A percentile compares a stretch with the other conserved stretches of the same genome.
phyloP scores from a whole-genome alignment of 2,329 filamentous ascomycete genomes.

The Trichophyton schoenleinii region DNA sequence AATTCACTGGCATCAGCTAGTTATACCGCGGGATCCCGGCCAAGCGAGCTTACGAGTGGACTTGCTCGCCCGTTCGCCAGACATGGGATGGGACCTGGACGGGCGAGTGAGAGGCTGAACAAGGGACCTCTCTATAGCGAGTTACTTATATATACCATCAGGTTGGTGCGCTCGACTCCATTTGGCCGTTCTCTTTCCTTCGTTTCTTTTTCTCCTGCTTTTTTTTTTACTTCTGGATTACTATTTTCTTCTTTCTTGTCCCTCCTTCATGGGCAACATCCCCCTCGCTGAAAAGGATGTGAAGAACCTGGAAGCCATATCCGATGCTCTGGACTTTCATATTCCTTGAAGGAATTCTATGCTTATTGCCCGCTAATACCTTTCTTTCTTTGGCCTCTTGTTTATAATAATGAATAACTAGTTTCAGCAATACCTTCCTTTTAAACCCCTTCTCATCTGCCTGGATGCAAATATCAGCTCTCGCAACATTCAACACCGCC shows the following conservation, averaged over 20 bases:
- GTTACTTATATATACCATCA: background rate
- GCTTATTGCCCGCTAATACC: background rate
- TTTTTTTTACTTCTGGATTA: background rate
- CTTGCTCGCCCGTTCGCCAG: background rate
- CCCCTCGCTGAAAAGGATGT: background rate
- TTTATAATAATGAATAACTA: background rate
- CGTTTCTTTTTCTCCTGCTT: background rate
- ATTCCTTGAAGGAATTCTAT: background rate
- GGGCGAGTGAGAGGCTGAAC: background rate
- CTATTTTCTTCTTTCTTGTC: background rate
- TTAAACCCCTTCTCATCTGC: background rate
- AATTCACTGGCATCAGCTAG: background rate
- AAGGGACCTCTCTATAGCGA: background rate
- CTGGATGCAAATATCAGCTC: background rate
- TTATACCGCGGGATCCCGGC: background rate
- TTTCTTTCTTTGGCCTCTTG: background rate
- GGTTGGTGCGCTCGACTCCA: background rate
- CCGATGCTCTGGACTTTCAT: background rate
- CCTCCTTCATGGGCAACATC: background rate
- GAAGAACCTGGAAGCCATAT: background rate
- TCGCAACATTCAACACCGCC: background rate
- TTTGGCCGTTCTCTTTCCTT: background rate
- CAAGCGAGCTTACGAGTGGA: background rate
- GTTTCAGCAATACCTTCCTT: background rate
- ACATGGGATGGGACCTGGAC: background rate